Base-by-base conservation (phyloP, 495 filamentous ascomycete genomes). In the Neurospora sublineolata region DNA sequence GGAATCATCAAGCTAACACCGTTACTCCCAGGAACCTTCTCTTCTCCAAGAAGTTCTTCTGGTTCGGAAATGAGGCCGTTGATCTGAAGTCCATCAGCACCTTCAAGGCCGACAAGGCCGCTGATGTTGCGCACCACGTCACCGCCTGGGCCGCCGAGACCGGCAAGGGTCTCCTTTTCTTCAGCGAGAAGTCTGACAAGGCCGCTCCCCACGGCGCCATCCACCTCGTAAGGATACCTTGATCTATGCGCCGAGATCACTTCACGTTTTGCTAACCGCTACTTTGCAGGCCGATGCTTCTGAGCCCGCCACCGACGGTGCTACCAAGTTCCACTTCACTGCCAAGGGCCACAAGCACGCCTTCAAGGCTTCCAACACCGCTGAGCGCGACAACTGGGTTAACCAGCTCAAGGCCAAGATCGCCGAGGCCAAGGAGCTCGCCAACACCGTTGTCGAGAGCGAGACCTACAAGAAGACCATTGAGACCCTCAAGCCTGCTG, bases 161-260 rank as follows among this genome's bases (percentile, higher is more conserved):
- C 72, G 94, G 95, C 78, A 97, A 96, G 87, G 95, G 95, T 82
- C 90, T 99, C 8, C 84, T 97, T 40, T 97, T 95, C 86, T 93
- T 92, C 82, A 88, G 89, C 81, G 79, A 81, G 77, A 97, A 97
- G 90, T 88, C 91, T 70, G 89, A 94, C 80, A 97, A 94, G 89
- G 83, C 84, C 64, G 88, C 86, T 67, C 94, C 94, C 39, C 86
- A 88, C 72, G 91, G 92, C 70, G 91, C 94, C 74, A 88, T 97
- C 81, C 94, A 94, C 79, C 80, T 97, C 76, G 93, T 97, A 86
- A 76, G 91, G 70, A 7, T 67, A 46, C 23, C 18, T 12, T 72
- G 10, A 40, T 36, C 18, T 20, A 3, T 6, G 37, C 60, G 36
- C 14, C 6, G 14, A 67, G 11, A 60, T 41, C 33, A 60, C n/a